Evolutionary conservation across 2,329 filamentous ascomycete species (phyloP), one percentile per base, ranked within the genome.

Genomic region (Aschersonia sp.): DNA sequence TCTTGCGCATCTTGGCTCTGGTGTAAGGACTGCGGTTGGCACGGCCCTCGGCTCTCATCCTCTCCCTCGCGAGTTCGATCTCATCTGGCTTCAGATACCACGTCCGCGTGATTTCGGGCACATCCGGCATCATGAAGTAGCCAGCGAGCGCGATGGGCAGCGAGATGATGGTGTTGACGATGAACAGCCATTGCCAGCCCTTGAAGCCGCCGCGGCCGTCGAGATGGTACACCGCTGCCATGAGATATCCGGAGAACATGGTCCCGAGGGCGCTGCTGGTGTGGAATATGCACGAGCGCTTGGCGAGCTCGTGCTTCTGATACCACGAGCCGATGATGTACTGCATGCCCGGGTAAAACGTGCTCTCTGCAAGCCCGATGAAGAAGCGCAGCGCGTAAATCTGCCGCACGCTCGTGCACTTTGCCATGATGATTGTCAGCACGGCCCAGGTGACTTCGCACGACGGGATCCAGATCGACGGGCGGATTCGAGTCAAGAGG

Each of bases 161-260:
- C 4, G 33, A 30, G 14, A 10, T 30, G n/a, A 37, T 32, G 46
- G 45, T 12, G 50, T 47, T 67, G 51, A 70, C 64, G 31, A 71
- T 63, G 52, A 71, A 71, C 8, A 71, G 60, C 67, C 67, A 71
- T 43, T 64, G 62, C 68, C 67, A 71, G 1, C 64, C 69, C 4
- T 62, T 55, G 32, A 66, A 57, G 0, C 66, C 65, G 11, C 58
- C 46, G 5, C 49, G 54, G 1, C 64, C 62, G 39, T 69, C 58
- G 47, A 70, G 58, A 7, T 61, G 58, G 12, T 53, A 57, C 45
- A 67, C 64, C 0, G 69, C 57, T 1, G 58, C 67, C 2, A 64
- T 61, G 6, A 71, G 56, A 48, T 70, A 70, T 1, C 67, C 68
- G 0, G 64, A 63, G 47, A 68, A 68, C 65, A 70, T 68, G 14